Evolutionary conservation across 2,329 filamentous ascomycete species (phyloP), one percentile per base, ranked within the genome.

Genomic region (Cladosporium velox): DNA sequence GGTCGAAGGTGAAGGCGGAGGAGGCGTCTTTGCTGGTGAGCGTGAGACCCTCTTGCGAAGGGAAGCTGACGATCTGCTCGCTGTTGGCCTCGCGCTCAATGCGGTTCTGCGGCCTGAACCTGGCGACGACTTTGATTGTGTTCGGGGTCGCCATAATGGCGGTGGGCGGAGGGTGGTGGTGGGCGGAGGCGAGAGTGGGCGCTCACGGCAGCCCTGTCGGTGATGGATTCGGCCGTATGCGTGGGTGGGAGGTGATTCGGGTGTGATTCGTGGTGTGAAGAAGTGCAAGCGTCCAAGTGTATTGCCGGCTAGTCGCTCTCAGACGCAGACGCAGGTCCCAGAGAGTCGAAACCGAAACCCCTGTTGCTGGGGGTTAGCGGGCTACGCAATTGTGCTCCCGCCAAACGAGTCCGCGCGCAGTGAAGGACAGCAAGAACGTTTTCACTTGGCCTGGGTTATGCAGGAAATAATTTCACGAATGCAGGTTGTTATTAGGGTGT

Each of bases 71-170:
- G 72, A 99, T 94, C 69, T 93, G 91, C 81, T 95, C 90, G 79
- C 94, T 94, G 79, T 93, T 93, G 76, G 90, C 93, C 68, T 90
- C 89, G 77, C 96, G 85, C 84, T 99, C 95, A 79, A 95, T 82
- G 83, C 92, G 92, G 85, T 99, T 99, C 82, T 97, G 94, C 74
- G 95, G 95, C 77, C 95, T 89, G 83, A 99, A 99, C 76, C 95
- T 92, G 84, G 94, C 94, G 79, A 99, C 93, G 79, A 99, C 95
- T 91, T 77, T 77, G 73, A 77, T 77, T 34, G 74, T 77, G 69
- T 76, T 77, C n/a, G 61, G 61, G 24, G 72, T 70, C 65, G 74
- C 64, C 74, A 76, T 76, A 4, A 18, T 47, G 24, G 61, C 61
- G 65, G 21, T 69, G 61, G 32, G 62, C 11, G 57, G 4, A 38